A percentile compares a stretch with the other conserved stretches of the same genome.
Evolutionary conservation across 306 rosid species (phyloP).

Genomic region (Cucumis sativus): Cucumber_9930_V3 NC_026659.2:28942001-28942500

Average conservation of each 20-base stretch:
- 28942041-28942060: background rate
- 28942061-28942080: background rate
- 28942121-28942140: background rate
- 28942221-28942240: background rate
- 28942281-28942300: background rate
- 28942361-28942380: background rate
- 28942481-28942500: slow-evolving; percentile 65
- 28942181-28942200: background rate
- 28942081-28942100: background rate
- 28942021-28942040: background rate
- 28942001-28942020: background rate
- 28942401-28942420: slow-evolving; percentile 75
- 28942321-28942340: background rate
- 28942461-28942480: slow-evolving; percentile 71
- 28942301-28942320: background rate
- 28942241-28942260: background rate
- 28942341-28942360: background rate
- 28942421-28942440: slow-evolving; percentile 68
- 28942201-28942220: background rate
- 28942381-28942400: slow-evolving; percentile 36
- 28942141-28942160: background rate
- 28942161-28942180: too few species aligned
- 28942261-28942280: background rate
- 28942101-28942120: background rate
- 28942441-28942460: slow-evolving; percentile 92